Percentiles rank a stretch among this genome's conserved stretches.
Evolutionary conservation across 1,139 yeast species (phyloP).

Genomic region (Suhomyces maxii): DNA sequence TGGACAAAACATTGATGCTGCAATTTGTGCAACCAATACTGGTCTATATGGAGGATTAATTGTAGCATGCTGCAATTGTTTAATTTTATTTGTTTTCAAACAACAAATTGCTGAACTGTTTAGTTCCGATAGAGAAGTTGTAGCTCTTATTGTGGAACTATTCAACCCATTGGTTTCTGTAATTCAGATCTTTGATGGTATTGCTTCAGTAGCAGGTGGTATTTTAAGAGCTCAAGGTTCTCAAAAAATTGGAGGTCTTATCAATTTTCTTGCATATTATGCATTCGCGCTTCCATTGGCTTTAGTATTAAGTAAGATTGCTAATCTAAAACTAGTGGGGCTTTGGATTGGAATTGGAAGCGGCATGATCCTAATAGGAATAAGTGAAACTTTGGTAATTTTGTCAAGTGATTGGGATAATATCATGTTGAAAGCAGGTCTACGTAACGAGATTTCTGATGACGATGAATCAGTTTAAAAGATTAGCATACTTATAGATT

Average conservation of each 20-base stretch:
- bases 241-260: constrained; percentile 79
- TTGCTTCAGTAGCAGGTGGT: constrained; percentile 84
- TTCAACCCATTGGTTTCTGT: constrained; percentile 70
- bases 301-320: constrained; percentile 56
- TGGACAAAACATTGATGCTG: constrained; percentile 62
- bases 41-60: constrained; percentile 61
- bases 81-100: constrained; percentile 52
- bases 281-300: constrained; percentile 71
- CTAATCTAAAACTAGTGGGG: constrained; percentile 59
- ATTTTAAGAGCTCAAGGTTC: constrained; percentile 83
- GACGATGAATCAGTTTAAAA: constrained; percentile 9
- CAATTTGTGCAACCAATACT: constrained; percentile 63
- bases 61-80: constrained; percentile 59
- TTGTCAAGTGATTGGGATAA: constrained; percentile 45
- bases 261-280: constrained; percentile 77
- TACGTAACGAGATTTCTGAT: constrained; percentile 24
- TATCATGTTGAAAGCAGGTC: constrained; percentile 33
- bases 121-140: constrained; percentile 68
- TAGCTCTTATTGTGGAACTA: constrained; percentile 44
- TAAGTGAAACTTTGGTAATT: constrained; percentile 50
- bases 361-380: constrained; percentile 71
- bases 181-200: constrained; percentile 75
- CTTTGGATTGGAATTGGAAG: constrained; percentile 87
- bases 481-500: neutral
- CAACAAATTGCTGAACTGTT: constrained; percentile 62